Conservation (phyloP, 176 grass and related monocot species). For the Phoenix dactylifera region DNA sequence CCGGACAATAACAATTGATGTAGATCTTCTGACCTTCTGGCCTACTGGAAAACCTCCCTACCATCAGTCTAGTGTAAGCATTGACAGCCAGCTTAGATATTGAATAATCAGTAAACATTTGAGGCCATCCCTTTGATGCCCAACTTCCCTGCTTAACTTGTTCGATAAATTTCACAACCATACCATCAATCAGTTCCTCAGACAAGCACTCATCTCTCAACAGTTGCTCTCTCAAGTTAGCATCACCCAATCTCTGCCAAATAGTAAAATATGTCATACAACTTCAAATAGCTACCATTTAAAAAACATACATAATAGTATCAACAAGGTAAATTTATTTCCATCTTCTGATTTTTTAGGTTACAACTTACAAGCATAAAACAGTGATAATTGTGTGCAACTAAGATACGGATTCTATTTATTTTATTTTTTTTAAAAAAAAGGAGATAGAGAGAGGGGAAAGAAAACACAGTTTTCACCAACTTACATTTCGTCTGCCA, state of each 20-base stretch:
- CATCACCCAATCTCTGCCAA: conserved; percentile 56
- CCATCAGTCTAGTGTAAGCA: conserved; percentile 54
- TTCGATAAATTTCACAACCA: conserved; percentile 52
- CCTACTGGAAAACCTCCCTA: conserved; percentile 29
- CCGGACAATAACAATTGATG: conserved; percentile 91
- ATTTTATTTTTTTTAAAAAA: too few relatives aligned
- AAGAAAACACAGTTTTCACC: neutral
- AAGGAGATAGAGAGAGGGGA: neutral
- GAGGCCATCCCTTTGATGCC: conserved; percentile 52
- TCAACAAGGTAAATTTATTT: too few relatives aligned
- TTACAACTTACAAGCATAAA: too few relatives aligned
- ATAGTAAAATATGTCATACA: too few relatives aligned
- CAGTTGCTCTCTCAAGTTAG: conserved; percentile 43
- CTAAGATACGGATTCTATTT: too few relatives aligned
- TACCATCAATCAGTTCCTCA: conserved; percentile 64
- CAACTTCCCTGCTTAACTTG: conserved; percentile 58
- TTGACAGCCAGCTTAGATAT: conserved; percentile 84
- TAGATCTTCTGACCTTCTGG: conserved; percentile 53
- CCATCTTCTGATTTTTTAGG: too few relatives aligned
- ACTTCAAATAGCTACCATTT: too few relatives aligned
- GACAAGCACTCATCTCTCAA: conserved; percentile 48
- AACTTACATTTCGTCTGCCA: conserved; percentile 69
- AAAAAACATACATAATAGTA: too few relatives aligned
- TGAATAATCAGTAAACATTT: conserved; percentile 85
- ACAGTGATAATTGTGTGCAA: too few relatives aligned